Evolutionary conservation across 1,284 basidiomycete species (phyloP).

Genomic region (Microbotryomycetes sp.): DNA sequence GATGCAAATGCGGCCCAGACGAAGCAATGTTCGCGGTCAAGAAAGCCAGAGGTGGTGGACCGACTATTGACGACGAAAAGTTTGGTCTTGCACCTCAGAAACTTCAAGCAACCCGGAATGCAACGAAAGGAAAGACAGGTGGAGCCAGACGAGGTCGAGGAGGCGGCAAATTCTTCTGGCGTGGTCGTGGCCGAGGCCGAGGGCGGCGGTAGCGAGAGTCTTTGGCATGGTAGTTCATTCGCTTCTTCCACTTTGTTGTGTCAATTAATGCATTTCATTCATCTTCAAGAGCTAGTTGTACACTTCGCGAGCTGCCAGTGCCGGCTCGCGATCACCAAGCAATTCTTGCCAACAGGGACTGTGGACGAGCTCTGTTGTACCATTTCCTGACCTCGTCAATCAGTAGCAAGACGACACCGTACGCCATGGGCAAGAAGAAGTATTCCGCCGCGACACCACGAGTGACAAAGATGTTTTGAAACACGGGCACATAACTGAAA

Average conservation of each 20-base stretch:
- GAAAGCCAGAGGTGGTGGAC: neutral
- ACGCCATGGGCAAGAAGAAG: slow-evolving; percentile 50
- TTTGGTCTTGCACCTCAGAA: neutral
- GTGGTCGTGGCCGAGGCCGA: neutral
- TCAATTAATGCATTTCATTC: too few species aligned
- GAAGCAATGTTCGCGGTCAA: neutral
- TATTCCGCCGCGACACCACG: slow-evolving; percentile 51
- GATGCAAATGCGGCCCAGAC: neutral
- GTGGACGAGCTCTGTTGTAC: neutral
- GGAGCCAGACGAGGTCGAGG: neutral
- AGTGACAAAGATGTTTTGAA: slow-evolving; percentile 54
- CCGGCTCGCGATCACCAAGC: neutral
- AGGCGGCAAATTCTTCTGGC: too few species aligned
- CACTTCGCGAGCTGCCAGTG: too few species aligned
- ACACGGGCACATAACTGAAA: slow-evolving; percentile 28
- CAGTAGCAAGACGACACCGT: slow-evolving; percentile 43
- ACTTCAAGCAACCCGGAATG: neutral
- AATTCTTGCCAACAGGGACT: neutral
- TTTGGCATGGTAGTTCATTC: too few species aligned
- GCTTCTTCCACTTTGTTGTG: too few species aligned
- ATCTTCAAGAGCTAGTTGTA: too few species aligned
- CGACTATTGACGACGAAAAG: neutral
- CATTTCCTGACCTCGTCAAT: slow-evolving; percentile 41
- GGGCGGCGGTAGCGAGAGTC: neutral
- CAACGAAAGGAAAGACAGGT: neutral